Conservation (phyloP, 345 rosid species). For the Hibiscus tridactylites region DNA sequence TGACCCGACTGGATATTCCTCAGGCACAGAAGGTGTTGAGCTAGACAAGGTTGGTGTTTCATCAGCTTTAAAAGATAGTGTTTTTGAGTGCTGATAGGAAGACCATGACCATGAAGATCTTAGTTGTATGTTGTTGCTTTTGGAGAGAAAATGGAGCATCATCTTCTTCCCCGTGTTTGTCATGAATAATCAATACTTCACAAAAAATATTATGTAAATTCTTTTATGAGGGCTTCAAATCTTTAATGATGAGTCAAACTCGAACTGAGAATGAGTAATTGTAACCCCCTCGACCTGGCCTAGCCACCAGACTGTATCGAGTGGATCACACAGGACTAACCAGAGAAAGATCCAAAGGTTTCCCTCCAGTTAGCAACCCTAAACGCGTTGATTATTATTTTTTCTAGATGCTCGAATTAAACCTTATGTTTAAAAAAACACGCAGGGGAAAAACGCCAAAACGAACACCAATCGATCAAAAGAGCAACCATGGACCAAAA, state of each 20-base stretch:
- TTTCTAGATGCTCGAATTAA: no score
- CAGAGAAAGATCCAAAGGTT: no score
- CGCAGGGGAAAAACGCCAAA: no score
- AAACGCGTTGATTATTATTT: no score
- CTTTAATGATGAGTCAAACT: conserved; percentile 19
- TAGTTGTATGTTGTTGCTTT: conserved; percentile 9
- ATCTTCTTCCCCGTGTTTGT: conserved; percentile 13
- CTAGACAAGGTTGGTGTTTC: conserved; percentile 19
- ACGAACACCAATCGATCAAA: no score
- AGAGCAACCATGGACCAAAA: no score
- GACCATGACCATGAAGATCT: conserved; percentile 74
- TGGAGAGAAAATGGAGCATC: conserved; percentile 58
- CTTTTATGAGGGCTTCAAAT: not conserved
- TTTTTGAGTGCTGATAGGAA: conserved; percentile 60
- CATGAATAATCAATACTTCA: not conserved
- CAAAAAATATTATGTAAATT: not conserved
- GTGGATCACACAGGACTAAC: no score
- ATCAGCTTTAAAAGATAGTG: conserved; percentile 51
- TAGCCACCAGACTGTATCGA: no score
- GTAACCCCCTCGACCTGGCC: no score
- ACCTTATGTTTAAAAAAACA: no score
- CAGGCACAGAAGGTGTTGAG: conserved; percentile 6
- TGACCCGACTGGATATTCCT: conserved; percentile 32
- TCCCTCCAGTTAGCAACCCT: no score
- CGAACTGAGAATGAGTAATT: no score